Evolutionary conservation across 805 yeast species (phyloP).

Genomic region (Yueomyces sinensis): DNA sequence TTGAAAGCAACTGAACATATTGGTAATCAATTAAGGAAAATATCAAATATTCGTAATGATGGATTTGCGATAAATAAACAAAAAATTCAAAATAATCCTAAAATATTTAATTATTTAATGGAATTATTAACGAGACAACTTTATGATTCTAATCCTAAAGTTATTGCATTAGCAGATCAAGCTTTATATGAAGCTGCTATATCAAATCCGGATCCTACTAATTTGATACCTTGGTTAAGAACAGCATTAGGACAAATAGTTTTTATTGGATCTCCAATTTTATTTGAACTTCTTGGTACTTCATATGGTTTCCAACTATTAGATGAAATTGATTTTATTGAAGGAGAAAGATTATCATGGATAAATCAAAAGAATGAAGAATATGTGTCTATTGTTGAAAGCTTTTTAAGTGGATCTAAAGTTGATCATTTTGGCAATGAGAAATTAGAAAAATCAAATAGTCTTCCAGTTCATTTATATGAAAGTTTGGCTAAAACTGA

Average conservation of each 20-base stretch:
- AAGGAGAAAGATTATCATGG: conserved; percentile 60
- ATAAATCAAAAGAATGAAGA: conserved; percentile 31
- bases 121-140: conserved; percentile 48
- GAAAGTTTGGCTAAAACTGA: conserved; percentile 68
- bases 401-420: conserved; percentile 13
- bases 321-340: conserved; percentile 44
- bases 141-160: conserved; percentile 49
- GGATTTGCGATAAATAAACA: not conserved
- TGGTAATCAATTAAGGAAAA: conserved; percentile 15
- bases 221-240: conserved; percentile 13
- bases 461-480: conserved; percentile 56
- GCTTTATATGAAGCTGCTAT: conserved; percentile 39
- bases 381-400: conserved; percentile 38
- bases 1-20: conserved; percentile 43
- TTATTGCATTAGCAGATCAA: conserved; percentile 43
- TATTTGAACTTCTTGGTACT: conserved; percentile 51
- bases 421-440: not conserved
- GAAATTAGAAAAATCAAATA: conserved; percentile 4
- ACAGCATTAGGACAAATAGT: conserved; percentile 31
- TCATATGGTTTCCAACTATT: conserved; percentile 59
- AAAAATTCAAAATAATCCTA: not conserved
- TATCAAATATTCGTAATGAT: not conserved
- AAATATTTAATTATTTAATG: conserved; percentile 1
- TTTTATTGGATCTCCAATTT: conserved; percentile 39
- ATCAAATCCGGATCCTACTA: conserved; percentile 21